Base-by-base conservation (phyloP, 495 filamentous ascomycete species). In the Xylaria longipes region DNA sequence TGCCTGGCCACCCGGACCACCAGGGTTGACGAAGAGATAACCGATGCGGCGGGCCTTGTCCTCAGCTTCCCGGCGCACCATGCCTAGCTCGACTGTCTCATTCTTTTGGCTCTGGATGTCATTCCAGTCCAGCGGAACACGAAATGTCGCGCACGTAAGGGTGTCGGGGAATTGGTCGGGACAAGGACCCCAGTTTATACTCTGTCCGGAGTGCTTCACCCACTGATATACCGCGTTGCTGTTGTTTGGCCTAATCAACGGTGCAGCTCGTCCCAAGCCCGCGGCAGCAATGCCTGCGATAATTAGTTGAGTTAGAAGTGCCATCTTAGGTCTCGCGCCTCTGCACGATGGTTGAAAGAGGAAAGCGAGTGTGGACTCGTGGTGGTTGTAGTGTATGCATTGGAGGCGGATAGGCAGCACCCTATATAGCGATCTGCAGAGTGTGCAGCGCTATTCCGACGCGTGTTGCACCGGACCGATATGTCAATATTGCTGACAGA, bases 1-100 rank as follows among this genome's bases (percentile, higher is more conserved):
- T 37, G 76, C 76, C 35, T 73, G 73, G 3, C 69, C 77, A 31
- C 82, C 82, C 0, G 82, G 82, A 1, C 82, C 82, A 17, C 82
- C 82, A 2, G 80, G 80, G 73, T 84, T 84, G 69, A 81, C 48
- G 72, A 84, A 80, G 1, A 82, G 63, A 31, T 75, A 77, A 0
- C 82, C 82, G 61, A 82, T 77, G 17, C 77, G 77, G 56, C 77
- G 73, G 37, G 58, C 52, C 41, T 65, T 50, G 75, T 76, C 73
- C 63, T 61, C 33, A 3, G 77, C 77, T 37, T 74, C 75, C 56
- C 71, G 60, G 48, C 75, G 76, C n/a, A 77, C 73, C 41, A 78
- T 61, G 20, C 73, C 75, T 11, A 79, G 61, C 57, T 79, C 74
- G 43, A 79, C 63, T 9, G 76, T 79, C 67, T 76, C 71, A 37